A percentile compares a stretch with the other conserved stretches of the same genome.
Evolutionary conservation across 192 early-diverging fungal genomes (phyloP).

Genomic region (Gamsiella multidivaricata): DNA sequence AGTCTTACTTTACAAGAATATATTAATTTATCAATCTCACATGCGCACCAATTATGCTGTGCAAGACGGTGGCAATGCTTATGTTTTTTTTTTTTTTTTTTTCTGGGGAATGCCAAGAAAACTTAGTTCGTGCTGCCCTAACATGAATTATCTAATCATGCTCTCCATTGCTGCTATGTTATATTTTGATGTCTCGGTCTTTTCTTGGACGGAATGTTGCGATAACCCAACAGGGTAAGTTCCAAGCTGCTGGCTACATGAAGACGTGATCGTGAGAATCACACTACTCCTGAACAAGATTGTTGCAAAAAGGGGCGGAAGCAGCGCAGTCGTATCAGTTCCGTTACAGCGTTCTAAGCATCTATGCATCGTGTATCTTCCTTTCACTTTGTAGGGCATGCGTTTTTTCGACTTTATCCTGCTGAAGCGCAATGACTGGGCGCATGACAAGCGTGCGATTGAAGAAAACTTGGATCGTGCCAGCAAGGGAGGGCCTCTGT

Average conservation of each 20-base stretch:
- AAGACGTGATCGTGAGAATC: no score
- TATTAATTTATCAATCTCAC: background rate
- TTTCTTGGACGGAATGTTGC: no score
- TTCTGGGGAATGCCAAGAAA: conserved; percentile 43
- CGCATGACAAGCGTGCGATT: conserved; percentile 76
- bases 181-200: no score
- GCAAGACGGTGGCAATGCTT: background rate
- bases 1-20: background rate
- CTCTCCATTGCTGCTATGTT: no score
- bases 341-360: no score
- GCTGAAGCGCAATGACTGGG: conserved; percentile 85
- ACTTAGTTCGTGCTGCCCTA: no score
- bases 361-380: no score
- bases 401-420: conserved; percentile 94
- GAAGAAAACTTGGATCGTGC: conserved; percentile 68
- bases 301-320: no score
- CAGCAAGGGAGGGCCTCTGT: conserved; percentile 74
- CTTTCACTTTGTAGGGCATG: no score
- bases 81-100: background rate
- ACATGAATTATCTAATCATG: no score
- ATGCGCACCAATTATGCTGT: background rate
- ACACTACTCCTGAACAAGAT: background rate
- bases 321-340: background rate
- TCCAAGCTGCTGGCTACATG: no score
- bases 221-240: conserved; percentile 6